Percentiles rank a stretch among this genome's conserved stretches.
These are phyloP conservation scores for Tolypocladium paradoxum DNA, from an alignment of 2,329 filamentous ascomycete species.

Conservation along the genomic window DNA sequence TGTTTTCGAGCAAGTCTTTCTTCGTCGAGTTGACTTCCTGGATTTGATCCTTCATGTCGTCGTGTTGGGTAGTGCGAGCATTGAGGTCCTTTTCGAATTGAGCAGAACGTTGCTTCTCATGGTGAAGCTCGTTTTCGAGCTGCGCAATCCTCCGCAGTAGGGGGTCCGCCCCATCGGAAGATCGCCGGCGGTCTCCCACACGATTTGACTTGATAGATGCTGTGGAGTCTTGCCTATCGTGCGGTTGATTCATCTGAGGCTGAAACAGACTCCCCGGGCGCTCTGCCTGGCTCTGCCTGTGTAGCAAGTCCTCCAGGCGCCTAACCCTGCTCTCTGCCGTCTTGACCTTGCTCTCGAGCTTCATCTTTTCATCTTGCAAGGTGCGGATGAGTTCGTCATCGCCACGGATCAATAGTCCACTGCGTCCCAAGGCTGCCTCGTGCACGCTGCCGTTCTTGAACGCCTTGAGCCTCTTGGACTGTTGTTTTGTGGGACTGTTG, in stretches of 20 bases:
- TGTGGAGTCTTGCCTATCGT: constrained; percentile 38
- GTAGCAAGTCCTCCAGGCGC: constrained; percentile 82
- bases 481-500: constrained; percentile 72
- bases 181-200: constrained; percentile 32
- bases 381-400: constrained; percentile 70
- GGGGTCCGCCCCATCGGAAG: constrained; percentile 35
- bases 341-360: constrained; percentile 61
- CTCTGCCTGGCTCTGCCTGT: constrained; percentile 60
- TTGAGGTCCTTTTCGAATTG: constrained; percentile 61
- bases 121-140: constrained; percentile 68
- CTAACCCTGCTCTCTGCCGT: constrained; percentile 85
- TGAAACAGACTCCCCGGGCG: constrained; percentile 48
- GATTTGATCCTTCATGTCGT: constrained; percentile 55
- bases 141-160: constrained; percentile 40
- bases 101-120: constrained; percentile 58
- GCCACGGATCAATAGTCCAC: constrained; percentile 74
- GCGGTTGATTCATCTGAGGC: constrained; percentile 31
- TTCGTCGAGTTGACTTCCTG: constrained; percentile 88
- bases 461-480: constrained; percentile 75
- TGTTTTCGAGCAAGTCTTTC: constrained; percentile 85
- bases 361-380: constrained; percentile 74
- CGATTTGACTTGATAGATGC: constrained; percentile 36
- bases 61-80: constrained; percentile 43
- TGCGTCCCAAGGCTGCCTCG: constrained; percentile 78
- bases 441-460: constrained; percentile 97